These are phyloP conservation scores for Sphenostylis stenocarpa DNA, from an alignment of 306 rosid species.

Conservation along the genomic window DNA sequence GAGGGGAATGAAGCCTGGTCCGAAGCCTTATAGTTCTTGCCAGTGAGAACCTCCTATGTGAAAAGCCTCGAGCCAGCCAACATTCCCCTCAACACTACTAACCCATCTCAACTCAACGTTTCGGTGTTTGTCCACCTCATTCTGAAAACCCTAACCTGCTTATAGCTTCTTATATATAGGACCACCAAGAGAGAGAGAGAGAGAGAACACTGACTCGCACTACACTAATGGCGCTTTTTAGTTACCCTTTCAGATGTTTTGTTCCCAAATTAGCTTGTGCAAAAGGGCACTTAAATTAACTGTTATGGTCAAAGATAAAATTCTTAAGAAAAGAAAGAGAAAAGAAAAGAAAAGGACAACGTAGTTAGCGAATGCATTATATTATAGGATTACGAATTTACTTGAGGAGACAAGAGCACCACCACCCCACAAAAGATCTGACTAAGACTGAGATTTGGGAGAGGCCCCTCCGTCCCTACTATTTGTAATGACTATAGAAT, in stretches of 20 bases:
- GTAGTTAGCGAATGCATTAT: background rate
- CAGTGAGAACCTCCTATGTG: constrained; percentile 4
- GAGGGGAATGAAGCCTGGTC: constrained; percentile 96
- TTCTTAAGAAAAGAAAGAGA: background rate
- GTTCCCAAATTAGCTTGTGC: constrained; percentile 46
- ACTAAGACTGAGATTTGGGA: constrained; percentile 28
- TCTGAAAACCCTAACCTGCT: constrained; percentile 54
- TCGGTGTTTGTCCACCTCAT: background rate
- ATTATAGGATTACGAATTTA: background rate
- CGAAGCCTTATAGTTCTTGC: constrained; percentile 59
- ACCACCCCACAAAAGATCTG: constrained; percentile 22
- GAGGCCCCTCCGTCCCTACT: constrained; percentile 19
- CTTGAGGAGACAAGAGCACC: constrained; percentile 13
- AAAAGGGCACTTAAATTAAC: constrained; percentile 43
- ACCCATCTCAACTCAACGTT: background rate
- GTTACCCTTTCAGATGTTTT: constrained; percentile 38
- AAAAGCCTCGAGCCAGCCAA: constrained; percentile 93
- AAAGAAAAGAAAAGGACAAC: no score
- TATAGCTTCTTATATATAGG: constrained; percentile 36
- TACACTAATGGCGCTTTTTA: constrained; percentile 27
- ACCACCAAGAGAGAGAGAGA: background rate
- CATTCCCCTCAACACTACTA: constrained; percentile 63
- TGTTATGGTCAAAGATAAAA: constrained; percentile 15
- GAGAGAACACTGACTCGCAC: constrained; percentile 42
- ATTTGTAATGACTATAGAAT: background rate